Percentiles rank a stretch among this genome's conserved stretches.
Evolutionary conservation across 768 basidiomycete genomes (phyloP).

Genomic region (Phaeotremella fagi): DNA sequence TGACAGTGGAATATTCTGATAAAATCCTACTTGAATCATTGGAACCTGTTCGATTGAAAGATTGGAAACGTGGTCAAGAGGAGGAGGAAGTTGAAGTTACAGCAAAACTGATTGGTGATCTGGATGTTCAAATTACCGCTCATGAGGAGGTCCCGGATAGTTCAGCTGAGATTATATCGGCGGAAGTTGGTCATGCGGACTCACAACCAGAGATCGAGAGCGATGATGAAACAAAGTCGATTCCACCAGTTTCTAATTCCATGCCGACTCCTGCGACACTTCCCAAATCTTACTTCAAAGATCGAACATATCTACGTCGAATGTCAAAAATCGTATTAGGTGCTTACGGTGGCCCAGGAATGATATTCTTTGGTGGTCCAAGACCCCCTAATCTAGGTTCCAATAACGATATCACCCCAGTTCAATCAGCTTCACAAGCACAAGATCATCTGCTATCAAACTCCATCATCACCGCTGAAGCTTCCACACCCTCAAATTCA

Average conservation of each 20-base stretch:
- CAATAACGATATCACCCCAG: background rate
- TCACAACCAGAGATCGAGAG: conserved; percentile 24
- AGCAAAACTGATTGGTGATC: conserved; percentile 16
- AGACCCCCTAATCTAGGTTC: conserved; percentile 15
- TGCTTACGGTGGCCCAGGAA: conserved; percentile 74
- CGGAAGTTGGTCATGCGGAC: conserved; percentile 65
- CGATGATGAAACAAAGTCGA: background rate
- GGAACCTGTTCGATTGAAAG: conserved; percentile 56
- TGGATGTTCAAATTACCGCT: conserved; percentile 66
- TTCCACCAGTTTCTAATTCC: background rate
- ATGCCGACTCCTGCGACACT: background rate
- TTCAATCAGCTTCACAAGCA: conserved; percentile 29
- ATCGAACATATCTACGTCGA: conserved; percentile 62
- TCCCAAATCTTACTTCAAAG: background rate
- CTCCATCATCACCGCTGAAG: conserved; percentile 56
- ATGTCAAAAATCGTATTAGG: conserved; percentile 78
- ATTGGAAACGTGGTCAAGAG: conserved; percentile 18
- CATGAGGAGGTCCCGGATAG: conserved; percentile 63
- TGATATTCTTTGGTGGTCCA: conserved; percentile 73
- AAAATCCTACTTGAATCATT: conserved; percentile 63
- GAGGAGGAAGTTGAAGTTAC: background rate
- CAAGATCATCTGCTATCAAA: conserved; percentile 63
- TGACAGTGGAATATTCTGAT: conserved; percentile 77
- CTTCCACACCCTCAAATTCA: conserved; percentile 66
- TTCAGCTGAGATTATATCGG: conserved; percentile 68